Conservation (phyloP, 768 basidiomycete species). For the Amanita rimosa region DNA sequence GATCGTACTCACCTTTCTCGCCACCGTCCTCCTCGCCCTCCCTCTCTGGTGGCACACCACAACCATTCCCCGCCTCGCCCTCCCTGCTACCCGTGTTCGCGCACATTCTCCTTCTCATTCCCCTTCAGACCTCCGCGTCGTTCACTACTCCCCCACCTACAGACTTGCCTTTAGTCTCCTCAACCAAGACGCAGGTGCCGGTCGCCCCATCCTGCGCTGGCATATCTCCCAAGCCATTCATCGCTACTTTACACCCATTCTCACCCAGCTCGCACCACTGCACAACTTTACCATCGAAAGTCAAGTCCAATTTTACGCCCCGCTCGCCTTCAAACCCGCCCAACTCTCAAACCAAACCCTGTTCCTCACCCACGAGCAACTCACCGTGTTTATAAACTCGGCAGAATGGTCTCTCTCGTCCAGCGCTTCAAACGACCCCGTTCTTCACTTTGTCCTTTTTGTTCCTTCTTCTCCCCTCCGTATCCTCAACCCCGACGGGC, state of each 20-base stretch:
- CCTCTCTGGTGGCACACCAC: constrained; percentile 95
- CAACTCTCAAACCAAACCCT: constrained; percentile 28
- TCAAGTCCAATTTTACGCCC: constrained; percentile 88
- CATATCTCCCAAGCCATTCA: constrained; percentile 53
- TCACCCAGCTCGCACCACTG: constrained; percentile 46
- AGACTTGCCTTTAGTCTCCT: constrained; percentile 87
- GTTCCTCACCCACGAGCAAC: constrained; percentile 66
- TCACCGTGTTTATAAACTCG: constrained; percentile 91
- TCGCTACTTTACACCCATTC: constrained; percentile 58
- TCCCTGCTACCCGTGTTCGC: constrained; percentile 53
- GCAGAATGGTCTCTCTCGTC: constrained; percentile 95
- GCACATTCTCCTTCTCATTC: constrained; percentile 23
- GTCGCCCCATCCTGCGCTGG: constrained; percentile 55
- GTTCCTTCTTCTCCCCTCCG: constrained; percentile 73
- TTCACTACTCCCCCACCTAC: constrained; percentile 73
- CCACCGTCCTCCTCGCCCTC: constrained; percentile 60
- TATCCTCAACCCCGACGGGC: constrained; percentile 48
- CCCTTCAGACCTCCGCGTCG: constrained; percentile 22
- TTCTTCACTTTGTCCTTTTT: constrained; percentile 86
- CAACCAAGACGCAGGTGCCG: constrained; percentile 77
- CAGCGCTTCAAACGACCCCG: constrained; percentile 86
- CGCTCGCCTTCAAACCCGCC: constrained; percentile 67
- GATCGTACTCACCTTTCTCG: constrained; percentile 41
- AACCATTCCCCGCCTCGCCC: constrained; percentile 70
- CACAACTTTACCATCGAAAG: constrained; percentile 94